Base-by-base conservation (phyloP, 1,284 basidiomycete species). In the Malassezia caprae region DNA sequence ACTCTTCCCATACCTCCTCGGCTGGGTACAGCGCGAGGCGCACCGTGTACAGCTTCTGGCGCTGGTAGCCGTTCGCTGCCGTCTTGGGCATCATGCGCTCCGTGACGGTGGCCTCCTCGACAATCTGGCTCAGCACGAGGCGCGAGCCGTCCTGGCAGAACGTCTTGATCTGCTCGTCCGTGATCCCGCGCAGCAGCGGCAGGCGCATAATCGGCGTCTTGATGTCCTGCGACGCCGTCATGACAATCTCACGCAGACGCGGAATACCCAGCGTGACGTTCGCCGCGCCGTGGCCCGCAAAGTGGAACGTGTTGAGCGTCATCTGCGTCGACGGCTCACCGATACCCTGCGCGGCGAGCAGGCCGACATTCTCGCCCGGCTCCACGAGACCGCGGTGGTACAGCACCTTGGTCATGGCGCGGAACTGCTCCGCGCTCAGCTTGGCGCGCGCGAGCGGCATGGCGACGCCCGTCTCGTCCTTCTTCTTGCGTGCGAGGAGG, bases 251-350 rank as follows among this genome's bases (percentile, higher is more conserved):
- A 76, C 93, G 85, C 23, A 99, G 80, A 77, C 94, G 91, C 44
- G 94, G 94, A 65, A 99, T 98, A 82, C 94, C 94, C 45, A 99
- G 82, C 2, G 94, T 99, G 60, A 99, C 94, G 76, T 99, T 99
- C 34, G 94, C 93, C 56, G 94, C 93, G 77, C 94, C 94, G 76
- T 98, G 94, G 66, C 93, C 90, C 85, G 70, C 54, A 75, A 98
- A 96, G 79, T 99, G 94, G 83, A 99, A 99, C 8, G 94, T 99
- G 76, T 99, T 99, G 64, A 99, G 79, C 27, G 94, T 99, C 94
- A 99, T 99, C 76, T 99, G 94, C 1, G 94, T 99, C 23, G 94
- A 98, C 4, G 94, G 94, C 76, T 99, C 94, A 58, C 94, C 94
- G 44, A 99, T 84, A 88, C 91, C 89, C 80, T 99, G 94, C 21